phyloP scores from a whole-genome alignment of 345 rosid genomes.

The Ceriops tagal region DNA sequence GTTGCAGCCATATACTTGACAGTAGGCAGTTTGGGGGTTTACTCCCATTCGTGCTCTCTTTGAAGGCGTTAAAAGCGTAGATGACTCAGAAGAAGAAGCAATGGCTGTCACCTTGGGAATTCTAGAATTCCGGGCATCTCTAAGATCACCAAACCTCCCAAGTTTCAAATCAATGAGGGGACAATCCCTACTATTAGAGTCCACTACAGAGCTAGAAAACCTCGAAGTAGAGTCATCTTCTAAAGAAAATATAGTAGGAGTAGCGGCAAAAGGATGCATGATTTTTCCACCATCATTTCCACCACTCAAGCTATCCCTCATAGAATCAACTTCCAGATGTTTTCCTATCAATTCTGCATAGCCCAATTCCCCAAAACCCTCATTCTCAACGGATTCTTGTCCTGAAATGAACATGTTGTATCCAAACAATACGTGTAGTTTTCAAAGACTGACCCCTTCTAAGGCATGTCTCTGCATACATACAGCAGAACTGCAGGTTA shows the following conservation, averaged over 20 bases:
- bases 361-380: constrained; percentile 32
- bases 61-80: constrained; percentile 7
- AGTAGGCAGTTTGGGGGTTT: constrained; percentile 33
- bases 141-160: constrained; percentile 51
- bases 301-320: constrained; percentile 24
- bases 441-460: constrained; percentile 32
- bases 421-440: constrained; percentile 27
- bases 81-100: constrained; percentile 18
- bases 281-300: constrained; percentile 23
- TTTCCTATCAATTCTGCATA: constrained; percentile 30
- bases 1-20: constrained; percentile 59
- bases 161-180: constrained; percentile 63
- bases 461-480: constrained; percentile 5
- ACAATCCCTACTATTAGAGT: constrained; percentile 40
- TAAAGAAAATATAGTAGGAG: constrained; percentile 21
- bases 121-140: constrained; percentile 23
- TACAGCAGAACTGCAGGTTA: constrained; percentile 4
- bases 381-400: constrained; percentile 21
- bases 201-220: constrained; percentile 36
- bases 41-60: constrained; percentile 12
- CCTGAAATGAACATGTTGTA: constrained; percentile 27
- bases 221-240: constrained; percentile 43
- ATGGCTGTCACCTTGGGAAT: constrained; percentile 8
- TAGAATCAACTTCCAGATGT: constrained; percentile 22
- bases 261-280: constrained; percentile 24